Percentiles rank a stretch among this genome's conserved stretches.
phyloP scores from a whole-genome alignment of 768 basidiomycete species.

The Mycena belliarum region DNA sequence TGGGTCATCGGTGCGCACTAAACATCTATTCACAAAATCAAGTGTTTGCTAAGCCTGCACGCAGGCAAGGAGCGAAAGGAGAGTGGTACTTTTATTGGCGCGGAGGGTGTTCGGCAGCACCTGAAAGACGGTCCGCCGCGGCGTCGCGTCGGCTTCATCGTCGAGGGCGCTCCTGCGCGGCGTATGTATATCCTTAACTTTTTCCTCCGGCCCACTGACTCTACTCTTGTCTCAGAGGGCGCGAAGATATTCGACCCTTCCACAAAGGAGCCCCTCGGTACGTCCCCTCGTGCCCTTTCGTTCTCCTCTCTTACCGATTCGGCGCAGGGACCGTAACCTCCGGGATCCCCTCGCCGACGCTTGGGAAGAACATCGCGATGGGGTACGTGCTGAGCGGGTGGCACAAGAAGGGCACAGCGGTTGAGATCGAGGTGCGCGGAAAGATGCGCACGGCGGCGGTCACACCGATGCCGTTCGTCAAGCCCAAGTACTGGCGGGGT shows the following conservation, averaged over 20 bases:
- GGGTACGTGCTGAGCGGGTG: constrained; percentile 80
- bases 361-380: constrained; percentile 94
- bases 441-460: constrained; percentile 75
- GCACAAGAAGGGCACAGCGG: constrained; percentile 89
- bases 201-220: constrained; percentile 1
- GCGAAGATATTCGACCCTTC: constrained; percentile 68
- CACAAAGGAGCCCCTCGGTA: constrained; percentile 58
- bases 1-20: constrained; percentile 91
- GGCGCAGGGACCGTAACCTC: constrained; percentile 66
- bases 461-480: constrained; percentile 86
- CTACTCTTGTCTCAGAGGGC: constrained; percentile 59
- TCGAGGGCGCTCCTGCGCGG: constrained; percentile 85
- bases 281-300: constrained; percentile 6
- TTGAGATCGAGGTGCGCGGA: constrained; percentile 83
- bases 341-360: constrained; percentile 91
- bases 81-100: constrained; percentile 74
- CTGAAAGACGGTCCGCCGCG: constrained; percentile 77
- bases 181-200: constrained; percentile 43
- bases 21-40: too few species aligned
- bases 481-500: constrained; percentile 82
- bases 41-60: too few species aligned
- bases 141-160: constrained; percentile 77
- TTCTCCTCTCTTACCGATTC: not conserved
- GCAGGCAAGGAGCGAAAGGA: constrained; percentile 83
- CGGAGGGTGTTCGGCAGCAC: constrained; percentile 69